Evolutionary conservation across 2,329 filamentous ascomycete species (phyloP).

Genomic region (Epichloe gansuensis): DNA sequence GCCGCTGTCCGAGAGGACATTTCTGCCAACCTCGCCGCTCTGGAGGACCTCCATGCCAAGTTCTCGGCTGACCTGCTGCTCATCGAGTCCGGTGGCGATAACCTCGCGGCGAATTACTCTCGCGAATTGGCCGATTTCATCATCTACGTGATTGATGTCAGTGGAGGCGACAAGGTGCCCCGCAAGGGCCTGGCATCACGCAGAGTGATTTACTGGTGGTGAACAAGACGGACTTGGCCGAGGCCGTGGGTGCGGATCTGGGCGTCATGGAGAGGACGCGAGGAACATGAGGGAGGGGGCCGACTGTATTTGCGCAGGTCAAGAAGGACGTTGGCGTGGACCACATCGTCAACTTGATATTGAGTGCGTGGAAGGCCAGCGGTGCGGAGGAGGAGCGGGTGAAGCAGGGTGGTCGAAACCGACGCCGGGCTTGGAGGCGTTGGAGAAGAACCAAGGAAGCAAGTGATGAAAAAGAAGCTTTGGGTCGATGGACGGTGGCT

Average conservation of each 20-base stretch:
- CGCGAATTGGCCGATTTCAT: conserved; percentile 94
- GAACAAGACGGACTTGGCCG: conserved; percentile 93
- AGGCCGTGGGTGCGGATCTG: conserved; percentile 81
- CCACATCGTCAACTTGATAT: conserved; percentile 75
- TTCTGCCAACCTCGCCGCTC: conserved; percentile 78
- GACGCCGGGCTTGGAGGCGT: conserved; percentile 41
- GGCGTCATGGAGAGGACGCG: conserved; percentile 91
- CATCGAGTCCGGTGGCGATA: conserved; percentile 93
- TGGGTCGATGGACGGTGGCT: no score
- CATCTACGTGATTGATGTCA: conserved; percentile 96
- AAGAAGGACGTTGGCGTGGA: conserved; percentile 79
- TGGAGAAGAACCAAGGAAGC: conserved; percentile 15
- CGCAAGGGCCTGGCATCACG: conserved; percentile 91
- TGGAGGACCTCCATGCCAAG: conserved; percentile 74
- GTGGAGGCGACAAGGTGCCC: conserved; percentile 91
- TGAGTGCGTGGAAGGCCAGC: conserved; percentile 86
- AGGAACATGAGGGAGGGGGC: conserved; percentile 92
- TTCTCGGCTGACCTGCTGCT: conserved; percentile 76
- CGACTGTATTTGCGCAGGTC: conserved; percentile 94
- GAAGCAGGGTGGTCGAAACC: conserved; percentile 41
- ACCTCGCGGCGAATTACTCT: conserved; percentile 92
- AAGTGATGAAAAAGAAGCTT: no score
- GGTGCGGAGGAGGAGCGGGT: conserved; percentile 56
- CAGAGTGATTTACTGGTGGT: conserved; percentile 89
- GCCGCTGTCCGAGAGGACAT: conserved; percentile 97